Evolutionary conservation across 352 stramenopile genomes (phyloP).

Genomic region (Phytophthora lateralis): DNA sequence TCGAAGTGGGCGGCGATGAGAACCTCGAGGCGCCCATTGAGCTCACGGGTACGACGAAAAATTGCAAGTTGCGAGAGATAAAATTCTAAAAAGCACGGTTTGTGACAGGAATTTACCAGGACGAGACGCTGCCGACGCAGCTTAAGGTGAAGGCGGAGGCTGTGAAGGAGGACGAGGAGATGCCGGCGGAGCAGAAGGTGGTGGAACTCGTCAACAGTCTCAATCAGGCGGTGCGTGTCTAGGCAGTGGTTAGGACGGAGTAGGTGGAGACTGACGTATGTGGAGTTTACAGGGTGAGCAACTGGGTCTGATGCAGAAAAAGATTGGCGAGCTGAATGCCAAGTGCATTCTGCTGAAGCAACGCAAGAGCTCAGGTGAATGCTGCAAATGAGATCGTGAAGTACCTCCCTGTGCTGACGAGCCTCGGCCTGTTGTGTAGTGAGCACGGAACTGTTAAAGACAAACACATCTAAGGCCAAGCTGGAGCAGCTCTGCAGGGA

Average conservation of each 20-base stretch:
- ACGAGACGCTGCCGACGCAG: slow-evolving; percentile 50
- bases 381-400: not conserved
- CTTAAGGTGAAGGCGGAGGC: slow-evolving; percentile 39
- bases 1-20: slow-evolving; percentile 83
- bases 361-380: slow-evolving; percentile 64
- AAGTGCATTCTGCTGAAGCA: slow-evolving; percentile 82
- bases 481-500: slow-evolving; percentile 86
- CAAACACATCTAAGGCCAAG: slow-evolving; percentile 69
- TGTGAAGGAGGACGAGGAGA: slow-evolving; percentile 44
- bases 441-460: slow-evolving; percentile 67
- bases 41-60: slow-evolving; percentile 44
- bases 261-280: slow-evolving; percentile 1
- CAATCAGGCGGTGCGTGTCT: slow-evolving; percentile 43
- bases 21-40: slow-evolving; percentile 79
- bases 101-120: slow-evolving; percentile 61
- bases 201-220: slow-evolving; percentile 42
- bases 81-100: slow-evolving; percentile 2
- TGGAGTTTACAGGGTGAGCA: slow-evolving; percentile 50
- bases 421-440: slow-evolving; percentile 31
- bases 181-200: slow-evolving; percentile 56
- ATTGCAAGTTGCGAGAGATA: not conserved
- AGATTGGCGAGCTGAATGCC: slow-evolving; percentile 81
- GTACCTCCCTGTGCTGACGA: not conserved
- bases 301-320: slow-evolving; percentile 72
- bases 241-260: not conserved